Percentiles rank a stretch among this genome's conserved stretches.
Conservation (phyloP, 2,329 filamentous ascomycete species). For the Aspergillus ustus region DNA sequence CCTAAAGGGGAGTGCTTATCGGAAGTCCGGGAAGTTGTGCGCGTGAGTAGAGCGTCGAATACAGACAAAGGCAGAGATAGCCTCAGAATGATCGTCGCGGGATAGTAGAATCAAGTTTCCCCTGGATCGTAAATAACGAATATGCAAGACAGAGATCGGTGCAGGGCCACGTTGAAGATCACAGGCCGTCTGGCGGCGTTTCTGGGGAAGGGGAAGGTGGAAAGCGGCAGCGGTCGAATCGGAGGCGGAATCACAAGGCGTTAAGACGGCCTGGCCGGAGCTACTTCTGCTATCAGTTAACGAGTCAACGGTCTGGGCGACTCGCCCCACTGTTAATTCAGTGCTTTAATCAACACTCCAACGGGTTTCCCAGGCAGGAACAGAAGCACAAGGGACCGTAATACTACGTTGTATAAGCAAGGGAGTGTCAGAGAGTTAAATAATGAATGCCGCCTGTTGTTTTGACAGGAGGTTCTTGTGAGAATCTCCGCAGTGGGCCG, state of each 20-base stretch:
- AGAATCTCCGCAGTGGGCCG: slow-evolving; percentile 4
- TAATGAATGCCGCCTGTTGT: neutral
- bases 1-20: neutral
- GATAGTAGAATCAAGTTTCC: neutral
- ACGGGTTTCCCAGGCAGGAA: neutral
- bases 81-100: neutral
- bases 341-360: neutral
- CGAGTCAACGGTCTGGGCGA: slow-evolving; percentile 4
- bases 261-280: slow-evolving; percentile 5
- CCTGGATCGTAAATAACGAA: slow-evolving; percentile 17
- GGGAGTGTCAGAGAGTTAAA: neutral
- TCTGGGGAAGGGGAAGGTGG: slow-evolving; percentile 26
- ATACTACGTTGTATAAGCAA: neutral
- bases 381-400: neutral
- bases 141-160: slow-evolving; percentile 18
- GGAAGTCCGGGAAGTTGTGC: neutral
- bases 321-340: slow-evolving; percentile 13
- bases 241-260: slow-evolving; percentile 23
- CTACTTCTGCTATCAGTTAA: slow-evolving; percentile 6
- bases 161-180: slow-evolving; percentile 31
- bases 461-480: neutral
- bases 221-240: slow-evolving; percentile 19
- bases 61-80: neutral
- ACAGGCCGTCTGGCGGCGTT: slow-evolving; percentile 20
- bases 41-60: neutral